phyloP scores from a whole-genome alignment of 2,329 filamentous ascomycete species.

The Neonectria ditissima region DNA sequence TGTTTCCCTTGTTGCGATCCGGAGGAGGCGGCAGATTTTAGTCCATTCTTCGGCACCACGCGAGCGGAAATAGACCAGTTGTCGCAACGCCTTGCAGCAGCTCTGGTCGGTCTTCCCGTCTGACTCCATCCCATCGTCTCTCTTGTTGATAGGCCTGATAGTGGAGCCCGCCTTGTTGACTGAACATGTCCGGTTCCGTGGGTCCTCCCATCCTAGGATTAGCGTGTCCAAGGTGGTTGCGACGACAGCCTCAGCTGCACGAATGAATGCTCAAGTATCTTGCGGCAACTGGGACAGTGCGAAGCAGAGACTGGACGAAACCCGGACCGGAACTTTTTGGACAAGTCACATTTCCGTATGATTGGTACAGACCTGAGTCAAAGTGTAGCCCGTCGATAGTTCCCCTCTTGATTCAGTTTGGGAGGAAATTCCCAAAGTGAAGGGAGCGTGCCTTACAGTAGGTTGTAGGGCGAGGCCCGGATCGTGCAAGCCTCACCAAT shows the following conservation, averaged over 20 bases:
- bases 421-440: slow-evolving; percentile 2
- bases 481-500: slow-evolving; percentile 20
- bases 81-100: slow-evolving; percentile 2
- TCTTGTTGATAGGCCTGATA: slow-evolving; percentile 16
- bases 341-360: neutral
- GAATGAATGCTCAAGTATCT: neutral
- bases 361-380: neutral
- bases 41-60: neutral
- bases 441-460: slow-evolving; percentile 3
- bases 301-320: neutral
- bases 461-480: slow-evolving; percentile 15
- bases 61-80: neutral
- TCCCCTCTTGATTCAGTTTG: neutral
- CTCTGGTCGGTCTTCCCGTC: slow-evolving; percentile 8
- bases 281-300: neutral
- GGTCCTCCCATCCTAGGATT: neutral
- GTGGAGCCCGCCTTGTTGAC: slow-evolving; percentile 22
- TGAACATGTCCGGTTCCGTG: slow-evolving; percentile 18
- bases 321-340: neutral
- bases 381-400: neutral
- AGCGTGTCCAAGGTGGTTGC: slow-evolving; percentile 21
- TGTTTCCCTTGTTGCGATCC: neutral
- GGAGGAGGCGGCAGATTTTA: neutral
- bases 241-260: slow-evolving; percentile 8
- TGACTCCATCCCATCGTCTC: slow-evolving; percentile 9